Evolutionary conservation across 2,329 filamentous ascomycete species (phyloP).

Genomic region (Microdochium paspali): DNA sequence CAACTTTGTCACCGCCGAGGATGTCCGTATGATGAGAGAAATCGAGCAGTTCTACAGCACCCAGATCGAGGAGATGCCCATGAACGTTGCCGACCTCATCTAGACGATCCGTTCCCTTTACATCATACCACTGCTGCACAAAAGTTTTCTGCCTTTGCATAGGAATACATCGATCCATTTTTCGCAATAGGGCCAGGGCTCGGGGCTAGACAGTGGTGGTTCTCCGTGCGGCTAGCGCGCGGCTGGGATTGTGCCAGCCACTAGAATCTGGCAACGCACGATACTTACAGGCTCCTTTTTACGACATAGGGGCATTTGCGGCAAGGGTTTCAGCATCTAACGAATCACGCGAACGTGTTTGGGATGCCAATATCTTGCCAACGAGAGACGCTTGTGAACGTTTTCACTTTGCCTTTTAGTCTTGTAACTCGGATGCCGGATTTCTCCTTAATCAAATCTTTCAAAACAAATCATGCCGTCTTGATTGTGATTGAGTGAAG

Average conservation of each 20-base stretch:
- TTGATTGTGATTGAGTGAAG: too few relatives aligned
- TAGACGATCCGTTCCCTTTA: constrained; percentile 25
- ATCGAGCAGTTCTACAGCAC: constrained; percentile 99
- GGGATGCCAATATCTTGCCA: not conserved
- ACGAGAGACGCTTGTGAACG: not conserved
- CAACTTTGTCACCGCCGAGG: constrained; percentile 99
- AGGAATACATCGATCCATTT: constrained; percentile 8
- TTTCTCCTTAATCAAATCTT: not conserved
- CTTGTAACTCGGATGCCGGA: not conserved
- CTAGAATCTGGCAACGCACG: not conserved
- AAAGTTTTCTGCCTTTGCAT: constrained; percentile 14
- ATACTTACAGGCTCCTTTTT: not conserved
- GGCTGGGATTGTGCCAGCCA: not conserved
- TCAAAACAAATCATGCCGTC: not conserved
- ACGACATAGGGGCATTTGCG: not conserved
- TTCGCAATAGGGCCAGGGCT: not conserved
- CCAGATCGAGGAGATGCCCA: constrained; percentile 99
- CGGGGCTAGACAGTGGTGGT: constrained; percentile 9
- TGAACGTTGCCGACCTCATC: constrained; percentile 76
- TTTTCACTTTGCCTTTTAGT: constrained; percentile 1
- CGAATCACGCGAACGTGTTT: not conserved
- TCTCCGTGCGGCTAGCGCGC: not conserved
- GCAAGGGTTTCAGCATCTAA: not conserved
- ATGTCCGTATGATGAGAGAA: constrained; percentile 99
- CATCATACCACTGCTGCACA: constrained; percentile 5